Base-by-base conservation (phyloP, 352 stramenopile species). In the Phytophthora rubi region DNA sequence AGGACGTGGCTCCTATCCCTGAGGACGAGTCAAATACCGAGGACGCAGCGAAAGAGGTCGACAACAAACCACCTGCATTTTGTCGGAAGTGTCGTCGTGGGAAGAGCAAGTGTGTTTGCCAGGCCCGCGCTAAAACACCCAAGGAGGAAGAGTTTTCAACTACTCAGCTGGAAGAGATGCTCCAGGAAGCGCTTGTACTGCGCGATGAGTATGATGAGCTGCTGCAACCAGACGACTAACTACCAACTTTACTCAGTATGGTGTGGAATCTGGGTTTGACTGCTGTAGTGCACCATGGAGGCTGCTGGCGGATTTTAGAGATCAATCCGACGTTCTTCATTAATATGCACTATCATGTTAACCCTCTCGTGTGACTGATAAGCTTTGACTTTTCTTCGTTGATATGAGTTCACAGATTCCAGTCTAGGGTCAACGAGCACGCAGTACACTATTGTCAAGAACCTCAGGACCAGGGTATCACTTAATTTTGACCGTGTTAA, bases 1-100 rank as follows among this genome's bases (percentile, higher is more conserved):
- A 70, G 21, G 84, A 92, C 61, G 59, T 83, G 12, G 67, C 73
- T 7, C 54, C 77, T 33, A 55, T 75, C 30, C 28, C 61, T 7
- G 57, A 76, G 44, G 73, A 65, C 21, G 53, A 78, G 18, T 53
- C 59, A 15, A 68, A 57, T 33, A 16, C 12, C 13, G 37, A 65
- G 15, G 47, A 72, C 4, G 42, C 51, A 39, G 10, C 44, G 28
- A 76, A 81, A 23, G 55, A 61, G 49, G 51, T 18, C 13, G 33
- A 39, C 13, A 30, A 57, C 15, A 63, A 73, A 2, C 23, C 51
- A n/a, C 58, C 59, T 4, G 56, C 68, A 18, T 81, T 80, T 59
- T 96, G 89, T 57, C 89, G 89, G 28, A 94, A 91, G 54, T 96
- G 89, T 48, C 84, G 86, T 61, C 86, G 86, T 1, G 48, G 62